A percentile compares a stretch with the other conserved stretches of the same genome.
Evolutionary conservation across 345 rosid species (phyloP).

Genomic region (Melaleuca alternifolia): DNA sequence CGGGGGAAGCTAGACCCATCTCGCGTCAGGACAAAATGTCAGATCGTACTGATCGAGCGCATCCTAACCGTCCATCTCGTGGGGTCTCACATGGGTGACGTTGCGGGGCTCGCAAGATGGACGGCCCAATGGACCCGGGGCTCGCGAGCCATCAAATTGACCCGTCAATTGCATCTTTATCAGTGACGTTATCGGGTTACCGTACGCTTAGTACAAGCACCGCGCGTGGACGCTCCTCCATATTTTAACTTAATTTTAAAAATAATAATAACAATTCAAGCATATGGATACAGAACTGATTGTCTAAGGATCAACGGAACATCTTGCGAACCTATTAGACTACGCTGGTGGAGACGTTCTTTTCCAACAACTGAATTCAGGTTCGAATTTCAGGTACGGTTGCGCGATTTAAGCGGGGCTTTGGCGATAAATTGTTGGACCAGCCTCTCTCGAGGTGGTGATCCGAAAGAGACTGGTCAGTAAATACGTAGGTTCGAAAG

Average conservation of each 20-base stretch:
- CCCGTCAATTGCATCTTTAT: not conserved
- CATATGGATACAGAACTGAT: too few species aligned
- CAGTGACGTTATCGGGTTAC: too few species aligned
- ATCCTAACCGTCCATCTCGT: not conserved
- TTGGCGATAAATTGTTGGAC: too few species aligned
- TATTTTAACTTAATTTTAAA: not conserved
- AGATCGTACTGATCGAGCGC: not conserved
- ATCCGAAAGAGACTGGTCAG: too few species aligned
- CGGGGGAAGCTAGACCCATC: not conserved
- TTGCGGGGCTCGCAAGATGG: not conserved
- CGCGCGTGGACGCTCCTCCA: not conserved
- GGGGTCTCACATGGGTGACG: not conserved
- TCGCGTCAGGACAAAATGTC: too few species aligned
- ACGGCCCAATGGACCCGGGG: not conserved
- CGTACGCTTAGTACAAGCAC: not conserved
- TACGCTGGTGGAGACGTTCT: too few species aligned
- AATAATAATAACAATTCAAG: too few species aligned
- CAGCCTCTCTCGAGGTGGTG: too few species aligned
- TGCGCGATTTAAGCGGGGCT: too few species aligned
- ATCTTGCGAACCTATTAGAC: not conserved
- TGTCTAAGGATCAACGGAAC: not conserved
- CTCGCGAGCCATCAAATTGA: not conserved
- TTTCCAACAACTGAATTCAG: too few species aligned
- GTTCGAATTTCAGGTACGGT: too few species aligned
- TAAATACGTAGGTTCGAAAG: too few species aligned